Evolutionary conservation across 352 stramenopile species (phyloP).

Genomic region (Globisporangium camurandrum): DNA sequence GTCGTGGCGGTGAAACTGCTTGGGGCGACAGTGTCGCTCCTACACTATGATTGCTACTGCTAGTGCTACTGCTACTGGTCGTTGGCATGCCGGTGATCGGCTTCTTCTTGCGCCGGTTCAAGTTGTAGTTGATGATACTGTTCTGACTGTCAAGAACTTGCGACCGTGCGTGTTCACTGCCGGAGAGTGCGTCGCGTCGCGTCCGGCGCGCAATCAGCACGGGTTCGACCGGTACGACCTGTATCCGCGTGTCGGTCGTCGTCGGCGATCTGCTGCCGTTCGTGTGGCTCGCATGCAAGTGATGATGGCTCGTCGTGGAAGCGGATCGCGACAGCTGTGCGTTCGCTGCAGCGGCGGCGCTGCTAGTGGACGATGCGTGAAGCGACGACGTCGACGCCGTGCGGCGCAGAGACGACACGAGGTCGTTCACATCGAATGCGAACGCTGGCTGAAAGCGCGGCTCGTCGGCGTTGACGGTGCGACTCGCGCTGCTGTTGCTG

Average conservation of each 20-base stretch:
- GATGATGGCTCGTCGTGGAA: constrained; percentile 20
- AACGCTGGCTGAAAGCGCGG: constrained; percentile 39
- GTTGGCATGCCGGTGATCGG: constrained; percentile 32
- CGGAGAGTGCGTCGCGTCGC: constrained; percentile 32
- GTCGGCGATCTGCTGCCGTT: constrained; percentile 1
- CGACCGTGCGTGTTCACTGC: constrained; percentile 22
- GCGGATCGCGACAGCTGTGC: constrained; percentile 9
- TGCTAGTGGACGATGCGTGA: constrained; percentile 9
- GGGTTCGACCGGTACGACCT: constrained; percentile 16
- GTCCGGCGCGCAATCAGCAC: constrained; percentile 18
- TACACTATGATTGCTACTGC: too few relatives aligned
- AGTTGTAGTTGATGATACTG: constrained; percentile 48
- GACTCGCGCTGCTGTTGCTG: constrained; percentile 6
- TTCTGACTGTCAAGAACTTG: constrained; percentile 17
- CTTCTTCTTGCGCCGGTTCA: constrained; percentile 58
- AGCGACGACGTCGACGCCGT: constrained; percentile 24
- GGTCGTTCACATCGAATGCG: constrained; percentile 48
- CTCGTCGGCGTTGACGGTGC: constrained; percentile 4
- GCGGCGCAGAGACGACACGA: constrained; percentile 22
- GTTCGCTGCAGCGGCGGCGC: too few relatives aligned
- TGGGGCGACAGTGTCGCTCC: not conserved
- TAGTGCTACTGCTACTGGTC: constrained; percentile 11
- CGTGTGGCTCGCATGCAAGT: constrained; percentile 7
- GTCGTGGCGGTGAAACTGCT: not conserved
- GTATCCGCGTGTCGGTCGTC: constrained; percentile 18